Evolutionary conservation across 768 basidiomycete species (phyloP).

Genomic region (Fistulinella prunicolor): DNA sequence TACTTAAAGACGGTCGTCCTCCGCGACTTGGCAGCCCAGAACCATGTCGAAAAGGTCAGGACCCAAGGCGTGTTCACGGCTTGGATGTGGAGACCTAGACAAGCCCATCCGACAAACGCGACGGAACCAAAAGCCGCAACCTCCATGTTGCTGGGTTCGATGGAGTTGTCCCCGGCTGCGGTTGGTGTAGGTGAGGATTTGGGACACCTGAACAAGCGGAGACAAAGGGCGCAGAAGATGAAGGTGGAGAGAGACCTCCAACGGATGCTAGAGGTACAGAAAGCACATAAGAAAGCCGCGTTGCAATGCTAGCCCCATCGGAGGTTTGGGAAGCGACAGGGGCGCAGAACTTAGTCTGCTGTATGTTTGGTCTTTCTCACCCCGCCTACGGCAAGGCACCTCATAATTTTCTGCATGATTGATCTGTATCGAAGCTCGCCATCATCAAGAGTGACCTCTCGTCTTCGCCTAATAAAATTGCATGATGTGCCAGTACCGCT

Average conservation of each 20-base stretch:
- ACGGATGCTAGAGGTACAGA: constrained; percentile 37
- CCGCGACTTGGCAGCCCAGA: constrained; percentile 40
- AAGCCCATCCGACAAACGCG: neutral
- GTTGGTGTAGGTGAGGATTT: constrained; percentile 42
- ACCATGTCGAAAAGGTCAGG: constrained; percentile 43
- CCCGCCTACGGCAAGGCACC: no score
- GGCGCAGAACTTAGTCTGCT: no score
- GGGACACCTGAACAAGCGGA: constrained; percentile 54
- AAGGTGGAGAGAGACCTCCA: constrained; percentile 45
- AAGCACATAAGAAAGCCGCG: constrained; percentile 14
- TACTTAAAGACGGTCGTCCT: constrained; percentile 56
- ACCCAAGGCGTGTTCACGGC: constrained; percentile 31
- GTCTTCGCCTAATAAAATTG: no score
- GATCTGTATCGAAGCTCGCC: no score
- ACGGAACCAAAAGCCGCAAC: neutral
- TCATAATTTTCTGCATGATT: no score
- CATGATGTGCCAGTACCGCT: no score
- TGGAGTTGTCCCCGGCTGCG: constrained; percentile 23
- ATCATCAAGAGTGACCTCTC: no score
- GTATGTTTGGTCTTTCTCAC: no score
- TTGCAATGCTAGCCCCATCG: no score
- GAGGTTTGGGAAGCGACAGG: no score
- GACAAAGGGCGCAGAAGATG: constrained; percentile 44
- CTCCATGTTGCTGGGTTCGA: neutral
- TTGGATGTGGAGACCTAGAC: constrained; percentile 41